These are phyloP conservation scores for Hypoxylon sp. DNA, from an alignment of 2,329 filamentous ascomycete genomes.

Conservation along the genomic window DNA sequence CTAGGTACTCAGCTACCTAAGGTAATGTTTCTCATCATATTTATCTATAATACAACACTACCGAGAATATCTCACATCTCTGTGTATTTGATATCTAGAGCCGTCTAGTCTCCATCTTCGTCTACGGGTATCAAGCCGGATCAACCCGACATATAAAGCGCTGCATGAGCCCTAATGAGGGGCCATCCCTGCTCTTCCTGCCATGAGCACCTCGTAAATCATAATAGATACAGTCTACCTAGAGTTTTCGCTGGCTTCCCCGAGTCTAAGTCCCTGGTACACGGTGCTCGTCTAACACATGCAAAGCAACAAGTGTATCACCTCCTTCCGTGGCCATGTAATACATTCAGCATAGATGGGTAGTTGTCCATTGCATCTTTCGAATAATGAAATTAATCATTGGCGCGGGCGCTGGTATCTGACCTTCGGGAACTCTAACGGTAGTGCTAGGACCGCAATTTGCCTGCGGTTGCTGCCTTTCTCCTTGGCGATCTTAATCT, in stretches of 20 bases:
- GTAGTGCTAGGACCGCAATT: slow-evolving; percentile 79
- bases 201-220: not conserved
- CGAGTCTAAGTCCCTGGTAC: not conserved
- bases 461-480: slow-evolving; percentile 66
- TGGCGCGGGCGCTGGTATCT: slow-evolving; percentile 48
- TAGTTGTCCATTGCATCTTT: not conserved
- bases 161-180: not conserved
- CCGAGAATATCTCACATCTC: not conserved
- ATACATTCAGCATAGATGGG: not conserved
- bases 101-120: not conserved
- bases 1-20: not conserved
- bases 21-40: not conserved
- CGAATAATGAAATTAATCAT: slow-evolving; percentile 24
- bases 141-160: not conserved
- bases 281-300: not conserved
- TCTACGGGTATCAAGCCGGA: not conserved
- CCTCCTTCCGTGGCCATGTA: not conserved
- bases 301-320: not conserved
- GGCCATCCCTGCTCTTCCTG: not conserved
- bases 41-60: not conserved
- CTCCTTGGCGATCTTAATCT: slow-evolving; percentile 69
- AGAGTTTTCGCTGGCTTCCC: not conserved
- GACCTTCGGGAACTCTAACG: slow-evolving; percentile 83
- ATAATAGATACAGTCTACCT: not conserved
- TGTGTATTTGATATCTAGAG: not conserved